Percentiles rank a stretch among this genome's conserved stretches.
Evolutionary conservation across 164 flowering plant species (phyloP).

Genomic region (Chloranthus sessilifolius): DNA sequence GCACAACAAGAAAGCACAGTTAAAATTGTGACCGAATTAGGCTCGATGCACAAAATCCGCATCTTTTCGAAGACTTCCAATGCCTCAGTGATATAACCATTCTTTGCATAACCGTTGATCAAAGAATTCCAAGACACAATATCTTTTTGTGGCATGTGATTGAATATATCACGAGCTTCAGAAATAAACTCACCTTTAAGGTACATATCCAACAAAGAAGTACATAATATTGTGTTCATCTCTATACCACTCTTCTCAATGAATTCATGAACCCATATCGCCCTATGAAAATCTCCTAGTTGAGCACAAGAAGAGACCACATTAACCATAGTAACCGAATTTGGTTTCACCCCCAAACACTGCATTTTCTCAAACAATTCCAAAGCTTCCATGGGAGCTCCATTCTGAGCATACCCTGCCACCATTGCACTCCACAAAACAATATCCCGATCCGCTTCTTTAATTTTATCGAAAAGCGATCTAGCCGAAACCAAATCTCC

Average conservation of each 20-base stretch:
- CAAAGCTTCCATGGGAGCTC: constrained; percentile 15
- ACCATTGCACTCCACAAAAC: constrained; percentile 21
- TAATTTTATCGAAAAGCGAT: constrained; percentile 13
- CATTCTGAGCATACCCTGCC: constrained; percentile 19
- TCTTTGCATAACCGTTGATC: constrained; percentile 16
- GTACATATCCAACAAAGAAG: constrained; percentile 22
- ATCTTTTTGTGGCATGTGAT: constrained; percentile 14
- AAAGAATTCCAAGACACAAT: constrained; percentile 24
- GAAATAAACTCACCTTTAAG: constrained; percentile 13
- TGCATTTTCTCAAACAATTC: constrained; percentile 16
- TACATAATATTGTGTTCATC: constrained; percentile 14
- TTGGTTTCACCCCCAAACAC: constrained; percentile 12
- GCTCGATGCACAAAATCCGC: constrained; percentile 8
- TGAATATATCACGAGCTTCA: constrained; percentile 16
- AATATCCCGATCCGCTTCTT: constrained; percentile 9
- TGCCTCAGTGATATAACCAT: constrained; percentile 17
- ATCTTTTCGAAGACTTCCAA: constrained; percentile 16
- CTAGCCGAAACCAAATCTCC: constrained; percentile 16
- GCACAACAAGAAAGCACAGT: constrained; percentile 14
- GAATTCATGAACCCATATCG: constrained; percentile 10
- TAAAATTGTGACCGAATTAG: constrained; percentile 13
- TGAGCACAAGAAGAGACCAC: constrained; percentile 18
- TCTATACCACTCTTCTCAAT: constrained; percentile 12
- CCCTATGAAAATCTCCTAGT: constrained; percentile 13
- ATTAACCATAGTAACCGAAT: constrained; percentile 18